phyloP scores from a whole-genome alignment of 306 rosid genomes.

The Quercus alba region DNA sequence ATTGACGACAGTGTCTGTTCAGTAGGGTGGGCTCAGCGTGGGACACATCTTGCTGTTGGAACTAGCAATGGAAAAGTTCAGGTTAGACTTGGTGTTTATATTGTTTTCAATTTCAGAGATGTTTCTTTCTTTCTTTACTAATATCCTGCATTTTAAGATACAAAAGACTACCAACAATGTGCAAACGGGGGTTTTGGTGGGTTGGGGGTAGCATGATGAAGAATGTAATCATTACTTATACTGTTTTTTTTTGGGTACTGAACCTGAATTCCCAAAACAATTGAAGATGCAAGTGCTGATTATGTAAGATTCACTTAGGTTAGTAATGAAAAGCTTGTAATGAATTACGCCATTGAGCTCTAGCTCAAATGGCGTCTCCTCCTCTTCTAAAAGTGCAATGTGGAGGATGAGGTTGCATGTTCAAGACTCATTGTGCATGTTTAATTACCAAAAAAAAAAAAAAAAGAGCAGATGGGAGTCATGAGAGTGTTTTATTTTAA shows the following conservation, averaged over 20 bases:
- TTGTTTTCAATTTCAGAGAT: not conserved
- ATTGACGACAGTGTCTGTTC: conserved; percentile 89
- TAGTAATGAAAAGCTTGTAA: not conserved
- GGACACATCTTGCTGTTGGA: conserved; percentile 96
- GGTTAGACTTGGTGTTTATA: conserved; percentile 41
- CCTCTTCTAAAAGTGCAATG: too few species aligned
- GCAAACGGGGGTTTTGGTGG: too few species aligned
- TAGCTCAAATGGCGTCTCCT: too few species aligned
- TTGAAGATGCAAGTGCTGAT: not conserved
- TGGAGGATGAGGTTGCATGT: too few species aligned
- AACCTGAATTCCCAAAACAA: not conserved
- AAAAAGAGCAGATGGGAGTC: not conserved
- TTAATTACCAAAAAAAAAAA: too few species aligned
- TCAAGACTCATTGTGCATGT: too few species aligned
- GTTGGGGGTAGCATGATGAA: not conserved
- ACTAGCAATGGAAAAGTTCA: conserved; percentile 92
- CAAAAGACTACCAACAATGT: too few species aligned
- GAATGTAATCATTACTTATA: not conserved
- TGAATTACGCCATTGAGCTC: too few species aligned
- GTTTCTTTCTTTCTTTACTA: not conserved
- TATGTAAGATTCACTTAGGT: not conserved
- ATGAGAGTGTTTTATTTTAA: not conserved
- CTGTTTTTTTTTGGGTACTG: not conserved
- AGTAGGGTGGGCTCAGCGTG: conserved; percentile 98
- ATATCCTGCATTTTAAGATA: too few species aligned